Conservation (phyloP, 2,329 filamentous ascomycete genomes). For the Xylaria sp. region DNA sequence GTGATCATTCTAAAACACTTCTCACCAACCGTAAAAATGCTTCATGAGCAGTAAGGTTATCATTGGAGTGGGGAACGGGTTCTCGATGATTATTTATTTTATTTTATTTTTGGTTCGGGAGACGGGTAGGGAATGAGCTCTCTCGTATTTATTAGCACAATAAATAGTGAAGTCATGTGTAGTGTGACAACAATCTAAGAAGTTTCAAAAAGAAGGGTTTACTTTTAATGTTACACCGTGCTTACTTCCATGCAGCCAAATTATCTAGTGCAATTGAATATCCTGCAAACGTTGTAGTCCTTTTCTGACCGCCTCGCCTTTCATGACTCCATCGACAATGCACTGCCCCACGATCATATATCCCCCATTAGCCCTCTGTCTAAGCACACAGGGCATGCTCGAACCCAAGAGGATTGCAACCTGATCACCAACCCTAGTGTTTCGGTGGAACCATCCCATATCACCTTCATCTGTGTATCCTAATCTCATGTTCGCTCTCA, state of each 20-base stretch:
- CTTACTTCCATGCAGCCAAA: not conserved
- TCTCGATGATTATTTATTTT: too few relatives aligned
- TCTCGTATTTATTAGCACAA: too few relatives aligned
- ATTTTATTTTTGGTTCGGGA: too few relatives aligned
- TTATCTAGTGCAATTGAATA: slow-evolving; percentile 29
- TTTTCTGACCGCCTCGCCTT: slow-evolving; percentile 33
- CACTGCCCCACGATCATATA: slow-evolving; percentile 32
- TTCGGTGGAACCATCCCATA: slow-evolving; percentile 32
- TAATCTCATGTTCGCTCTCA: slow-evolving; percentile 35
- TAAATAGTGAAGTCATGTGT: too few relatives aligned
- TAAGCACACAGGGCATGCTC: slow-evolving; percentile 36
- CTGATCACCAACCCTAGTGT: slow-evolving; percentile 31
- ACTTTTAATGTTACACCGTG: too few relatives aligned
- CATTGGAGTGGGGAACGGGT: too few relatives aligned
- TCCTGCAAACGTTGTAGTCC: slow-evolving; percentile 31
- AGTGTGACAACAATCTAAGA: too few relatives aligned
- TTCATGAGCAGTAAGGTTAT: too few relatives aligned
- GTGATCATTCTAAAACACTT: too few relatives aligned
- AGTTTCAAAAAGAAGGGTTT: too few relatives aligned
- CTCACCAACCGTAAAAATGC: too few relatives aligned
- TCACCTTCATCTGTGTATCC: slow-evolving; percentile 31
- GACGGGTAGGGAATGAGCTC: too few relatives aligned
- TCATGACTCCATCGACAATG: slow-evolving; percentile 35
- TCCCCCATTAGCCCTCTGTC: slow-evolving; percentile 21
- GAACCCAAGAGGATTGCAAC: slow-evolving; percentile 31